A percentile compares a stretch with the other conserved stretches of the same genome.
Conservation (phyloP, 306 rosid genomes). For the Dalbergia oliveri region DNA sequence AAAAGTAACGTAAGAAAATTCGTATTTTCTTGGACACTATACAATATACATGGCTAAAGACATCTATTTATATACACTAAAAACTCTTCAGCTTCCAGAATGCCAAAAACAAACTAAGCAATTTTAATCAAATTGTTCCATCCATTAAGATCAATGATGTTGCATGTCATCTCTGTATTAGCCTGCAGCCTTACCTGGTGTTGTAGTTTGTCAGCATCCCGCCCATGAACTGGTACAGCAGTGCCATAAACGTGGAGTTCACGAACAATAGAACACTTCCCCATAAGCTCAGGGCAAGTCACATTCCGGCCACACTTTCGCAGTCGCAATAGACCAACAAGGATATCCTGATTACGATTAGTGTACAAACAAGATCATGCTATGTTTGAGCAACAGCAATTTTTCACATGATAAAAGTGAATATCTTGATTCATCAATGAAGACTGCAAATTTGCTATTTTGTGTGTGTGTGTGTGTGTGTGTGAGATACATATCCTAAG, state of each 20-base stretch:
- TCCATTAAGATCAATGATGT: not conserved
- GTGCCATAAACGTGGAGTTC: conserved; percentile 99
- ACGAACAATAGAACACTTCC: conserved; percentile 90
- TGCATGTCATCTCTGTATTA: conserved; percentile 20
- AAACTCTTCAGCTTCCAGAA: conserved; percentile 5
- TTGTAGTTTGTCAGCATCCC: conserved; percentile 93
- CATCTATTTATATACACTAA: not conserved
- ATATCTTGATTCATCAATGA: conserved; percentile 29
- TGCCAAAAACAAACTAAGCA: not conserved
- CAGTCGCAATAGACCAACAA: conserved; percentile 88
- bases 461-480: too few species aligned
- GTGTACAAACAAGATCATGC: conserved; percentile 26
- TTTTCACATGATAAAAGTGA: not conserved
- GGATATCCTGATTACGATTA: conserved; percentile 73
- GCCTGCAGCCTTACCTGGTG: conserved; percentile 77
- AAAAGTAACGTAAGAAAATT: not conserved
- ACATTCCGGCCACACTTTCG: conserved; percentile 87
- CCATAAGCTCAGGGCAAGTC: conserved; percentile 87
- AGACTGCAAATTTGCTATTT: not conserved
- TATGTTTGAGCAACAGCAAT: conserved; percentile 27
- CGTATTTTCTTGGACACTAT: conserved; percentile 10
- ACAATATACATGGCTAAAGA: conserved; percentile 9
- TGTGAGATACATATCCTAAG: not conserved
- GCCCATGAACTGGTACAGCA: conserved; percentile 98
- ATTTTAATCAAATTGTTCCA: conserved; percentile 1